These are phyloP conservation scores for Digitaria exilis DNA, from an alignment of 202 grass and related monocot species.

Conservation along the genomic window DNA sequence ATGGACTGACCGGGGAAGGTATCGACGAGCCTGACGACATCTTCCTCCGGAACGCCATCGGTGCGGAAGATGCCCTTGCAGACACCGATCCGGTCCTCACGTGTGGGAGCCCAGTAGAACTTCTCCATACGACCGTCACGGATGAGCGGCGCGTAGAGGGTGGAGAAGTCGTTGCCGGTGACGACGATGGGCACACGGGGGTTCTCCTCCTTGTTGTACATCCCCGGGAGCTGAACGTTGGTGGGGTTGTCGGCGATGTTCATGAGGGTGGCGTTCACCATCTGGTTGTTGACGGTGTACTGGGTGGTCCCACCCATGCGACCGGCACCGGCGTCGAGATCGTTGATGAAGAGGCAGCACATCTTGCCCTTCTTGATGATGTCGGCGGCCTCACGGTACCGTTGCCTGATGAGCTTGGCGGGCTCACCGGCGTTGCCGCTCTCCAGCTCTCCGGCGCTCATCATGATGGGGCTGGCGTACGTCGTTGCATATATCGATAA, in stretches of 20 bases:
- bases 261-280: constrained; percentile 99
- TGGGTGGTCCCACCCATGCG: constrained; percentile 93
- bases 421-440: constrained; percentile 97
- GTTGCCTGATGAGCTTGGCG: constrained; percentile 86
- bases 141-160: constrained; percentile 89
- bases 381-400: constrained; percentile 93
- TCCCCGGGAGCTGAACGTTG: constrained; percentile 89
- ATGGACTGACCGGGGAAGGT: constrained; percentile 94
- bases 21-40: constrained; percentile 67
- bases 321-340: constrained; percentile 86
- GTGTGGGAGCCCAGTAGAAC: constrained; percentile 98
- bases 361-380: constrained; percentile 95
- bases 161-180: constrained; percentile 97
- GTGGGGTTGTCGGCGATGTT: constrained; percentile 98
- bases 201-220: constrained; percentile 99
- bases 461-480: constrained; percentile 78
- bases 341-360: constrained; percentile 97
- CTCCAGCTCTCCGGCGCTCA: constrained; percentile 98
- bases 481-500: not conserved
- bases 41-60: constrained; percentile 53
- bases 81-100: constrained; percentile 85
- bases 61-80: constrained; percentile 85
- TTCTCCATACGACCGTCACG: constrained; percentile 98
- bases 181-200: constrained; percentile 88
- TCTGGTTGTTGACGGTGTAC: constrained; percentile 99